Conservation (phyloP, 345 rosid genomes). For the Punica granatum region DNA sequence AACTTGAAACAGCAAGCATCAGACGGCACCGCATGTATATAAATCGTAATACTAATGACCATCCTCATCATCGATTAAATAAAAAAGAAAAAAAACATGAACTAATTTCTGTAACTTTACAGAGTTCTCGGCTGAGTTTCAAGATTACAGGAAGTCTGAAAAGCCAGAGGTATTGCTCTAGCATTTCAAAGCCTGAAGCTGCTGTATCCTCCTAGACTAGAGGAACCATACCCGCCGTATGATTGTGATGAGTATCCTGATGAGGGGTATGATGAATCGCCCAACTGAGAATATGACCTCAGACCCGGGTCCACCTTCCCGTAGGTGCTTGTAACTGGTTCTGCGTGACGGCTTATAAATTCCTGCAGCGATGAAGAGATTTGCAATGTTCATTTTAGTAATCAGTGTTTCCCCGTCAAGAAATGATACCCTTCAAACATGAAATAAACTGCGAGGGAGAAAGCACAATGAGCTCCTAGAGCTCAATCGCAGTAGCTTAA, state of each 20-base stretch:
- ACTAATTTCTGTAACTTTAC: neutral
- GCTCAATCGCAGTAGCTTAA: neutral
- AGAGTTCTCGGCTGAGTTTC: neutral
- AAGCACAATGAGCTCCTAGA: neutral
- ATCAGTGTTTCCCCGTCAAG: neutral
- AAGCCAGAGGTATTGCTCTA: neutral
- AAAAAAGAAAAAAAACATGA: too few species aligned
- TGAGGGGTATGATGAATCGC: constrained; percentile 18
- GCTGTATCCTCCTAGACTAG: constrained; percentile 28
- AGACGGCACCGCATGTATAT: too few species aligned
- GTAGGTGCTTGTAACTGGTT: constrained; percentile 27
- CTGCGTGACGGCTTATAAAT: constrained; percentile 30
- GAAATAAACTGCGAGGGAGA: neutral
- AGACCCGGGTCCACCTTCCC: constrained; percentile 25
- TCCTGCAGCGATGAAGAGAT: constrained; percentile 25
- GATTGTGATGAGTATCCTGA: constrained; percentile 22
- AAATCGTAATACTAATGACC: too few species aligned
- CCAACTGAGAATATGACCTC: constrained; percentile 31
- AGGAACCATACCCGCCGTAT: constrained; percentile 30
- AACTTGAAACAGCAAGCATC: too few species aligned
- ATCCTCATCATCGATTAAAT: too few species aligned
- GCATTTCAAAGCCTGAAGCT: constrained; percentile 28
- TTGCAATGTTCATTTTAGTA: neutral
- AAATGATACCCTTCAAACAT: neutral
- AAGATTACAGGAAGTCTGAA: neutral